Evolutionary conservation across 202 grass and related monocot genomes (phyloP).

Genomic region (Bolboschoenoplectus hybrid): DNA sequence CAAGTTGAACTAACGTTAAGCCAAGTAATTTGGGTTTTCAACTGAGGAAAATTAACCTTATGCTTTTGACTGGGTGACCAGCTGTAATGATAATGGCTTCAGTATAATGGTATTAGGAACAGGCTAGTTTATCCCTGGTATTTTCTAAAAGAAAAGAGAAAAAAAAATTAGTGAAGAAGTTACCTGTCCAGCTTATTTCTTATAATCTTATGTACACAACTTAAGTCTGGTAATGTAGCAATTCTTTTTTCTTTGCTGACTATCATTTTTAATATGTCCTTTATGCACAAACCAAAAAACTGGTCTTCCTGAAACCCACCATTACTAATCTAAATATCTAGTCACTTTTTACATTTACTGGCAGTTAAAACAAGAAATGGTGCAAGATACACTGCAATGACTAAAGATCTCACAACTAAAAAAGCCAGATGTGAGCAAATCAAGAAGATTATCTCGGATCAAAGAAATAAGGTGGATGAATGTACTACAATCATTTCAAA

Average conservation of each 20-base stretch:
- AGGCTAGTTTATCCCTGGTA: not conserved
- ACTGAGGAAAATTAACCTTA: not conserved
- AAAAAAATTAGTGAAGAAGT: not conserved
- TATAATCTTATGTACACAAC: not conserved
- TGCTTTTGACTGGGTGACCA: constrained; percentile 6
- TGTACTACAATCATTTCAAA: constrained; percentile 41
- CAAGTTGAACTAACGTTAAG: constrained; percentile 5
- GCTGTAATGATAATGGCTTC: not conserved
- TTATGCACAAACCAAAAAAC: not conserved
- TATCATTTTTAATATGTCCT: not conserved
- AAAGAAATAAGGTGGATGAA: constrained; percentile 42
- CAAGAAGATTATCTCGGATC: constrained; percentile 26
- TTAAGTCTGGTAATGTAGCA: not conserved
- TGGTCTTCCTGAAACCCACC: not conserved
- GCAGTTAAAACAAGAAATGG: constrained; percentile 53
- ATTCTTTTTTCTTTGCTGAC: not conserved
- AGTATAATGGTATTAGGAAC: not conserved
- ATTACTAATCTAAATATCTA: not conserved
- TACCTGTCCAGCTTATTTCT: not conserved
- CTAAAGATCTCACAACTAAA: constrained; percentile 41
- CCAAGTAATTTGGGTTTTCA: constrained; percentile 18
- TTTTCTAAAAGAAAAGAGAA: constrained; percentile 20
- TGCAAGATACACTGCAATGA: constrained; percentile 19
- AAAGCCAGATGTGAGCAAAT: constrained; percentile 44
- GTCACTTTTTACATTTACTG: not conserved